Conservation (phyloP, 176 grass and related monocot genomes). For the Zea luxurians region DNA sequence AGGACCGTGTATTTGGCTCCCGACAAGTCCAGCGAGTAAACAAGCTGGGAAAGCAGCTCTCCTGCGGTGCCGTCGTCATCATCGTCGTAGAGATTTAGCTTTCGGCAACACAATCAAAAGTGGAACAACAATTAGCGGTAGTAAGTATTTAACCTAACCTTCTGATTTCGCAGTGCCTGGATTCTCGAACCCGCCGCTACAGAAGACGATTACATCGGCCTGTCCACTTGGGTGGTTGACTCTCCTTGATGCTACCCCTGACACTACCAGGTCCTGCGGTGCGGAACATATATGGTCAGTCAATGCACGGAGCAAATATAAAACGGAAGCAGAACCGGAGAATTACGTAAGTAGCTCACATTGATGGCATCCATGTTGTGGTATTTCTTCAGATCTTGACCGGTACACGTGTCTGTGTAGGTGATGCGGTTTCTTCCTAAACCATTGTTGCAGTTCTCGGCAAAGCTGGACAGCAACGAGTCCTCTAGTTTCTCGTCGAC, state of each 20-base stretch:
- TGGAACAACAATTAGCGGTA: conserved; percentile 12
- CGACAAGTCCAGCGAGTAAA: conserved; percentile 49
- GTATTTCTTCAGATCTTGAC: conserved; percentile 55
- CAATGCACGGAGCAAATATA: conserved; percentile 5
- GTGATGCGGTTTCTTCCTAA: conserved; percentile 52
- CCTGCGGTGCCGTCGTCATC: conserved; percentile 37
- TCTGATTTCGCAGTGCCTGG: conserved; percentile 54
- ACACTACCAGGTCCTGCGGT: conserved; percentile 52
- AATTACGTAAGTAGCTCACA: conserved; percentile 41
- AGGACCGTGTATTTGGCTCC: conserved; percentile 75
- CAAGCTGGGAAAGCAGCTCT: conserved; percentile 69
- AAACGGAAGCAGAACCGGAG: background rate
- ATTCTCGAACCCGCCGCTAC: conserved; percentile 54
- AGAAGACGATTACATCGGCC: conserved; percentile 67
- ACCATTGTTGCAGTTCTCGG: conserved; percentile 65
- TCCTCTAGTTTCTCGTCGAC: conserved; percentile 70
- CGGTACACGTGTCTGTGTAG: conserved; percentile 54
- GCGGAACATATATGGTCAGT: conserved; percentile 15
- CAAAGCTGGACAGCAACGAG: conserved; percentile 67
- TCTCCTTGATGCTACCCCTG: conserved; percentile 45
- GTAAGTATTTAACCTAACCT: conserved; percentile 52
- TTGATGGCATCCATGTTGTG: conserved; percentile 54
- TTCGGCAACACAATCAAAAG: background rate
- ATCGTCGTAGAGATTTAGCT: background rate
- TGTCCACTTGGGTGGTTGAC: conserved; percentile 40